phyloP scores from a whole-genome alignment of 164 flowering plant species.

The Vitis rotundifolia region DNA sequence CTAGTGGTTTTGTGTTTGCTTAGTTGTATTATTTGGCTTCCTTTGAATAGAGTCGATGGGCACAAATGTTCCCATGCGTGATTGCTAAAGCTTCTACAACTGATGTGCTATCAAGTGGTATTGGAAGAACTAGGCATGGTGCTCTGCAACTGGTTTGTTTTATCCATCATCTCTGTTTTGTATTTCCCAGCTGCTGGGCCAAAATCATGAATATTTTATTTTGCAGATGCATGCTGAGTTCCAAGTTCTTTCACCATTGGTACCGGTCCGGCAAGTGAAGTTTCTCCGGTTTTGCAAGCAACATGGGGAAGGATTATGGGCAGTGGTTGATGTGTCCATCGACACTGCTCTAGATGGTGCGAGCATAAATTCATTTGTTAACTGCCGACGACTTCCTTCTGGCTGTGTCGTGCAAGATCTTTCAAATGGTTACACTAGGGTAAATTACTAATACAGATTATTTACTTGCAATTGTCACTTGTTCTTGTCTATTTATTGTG shows the following conservation, averaged over 20 bases:
- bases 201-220: conserved; percentile 4
- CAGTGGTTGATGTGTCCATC: conserved; percentile 74
- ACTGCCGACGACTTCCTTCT: conserved; percentile 78
- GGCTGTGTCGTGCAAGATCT: conserved; percentile 80
- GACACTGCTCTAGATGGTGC: conserved; percentile 41
- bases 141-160: conserved; percentile 66
- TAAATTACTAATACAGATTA: conserved; percentile 9
- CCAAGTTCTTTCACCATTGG: conserved; percentile 74
- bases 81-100: conserved; percentile 49
- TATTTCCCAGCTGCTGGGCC: not conserved
- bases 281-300: conserved; percentile 88
- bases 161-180: too few relatives aligned
- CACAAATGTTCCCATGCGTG: conserved; percentile 61
- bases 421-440: conserved; percentile 80
- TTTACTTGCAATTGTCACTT: not conserved
- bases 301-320: conserved; percentile 75
- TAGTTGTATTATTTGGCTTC: not conserved
- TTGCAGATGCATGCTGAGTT: conserved; percentile 76
- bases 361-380: conserved; percentile 18
- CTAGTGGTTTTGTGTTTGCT: not conserved
- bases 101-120: conserved; percentile 54
- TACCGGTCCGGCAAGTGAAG: conserved; percentile 60
- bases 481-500: not conserved
- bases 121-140: conserved; percentile 50
- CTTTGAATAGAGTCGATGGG: conserved; percentile 60